Evolutionary conservation across 2,329 filamentous ascomycete genomes (phyloP).

Genomic region (Cryphonectria nitschkei): DNA sequence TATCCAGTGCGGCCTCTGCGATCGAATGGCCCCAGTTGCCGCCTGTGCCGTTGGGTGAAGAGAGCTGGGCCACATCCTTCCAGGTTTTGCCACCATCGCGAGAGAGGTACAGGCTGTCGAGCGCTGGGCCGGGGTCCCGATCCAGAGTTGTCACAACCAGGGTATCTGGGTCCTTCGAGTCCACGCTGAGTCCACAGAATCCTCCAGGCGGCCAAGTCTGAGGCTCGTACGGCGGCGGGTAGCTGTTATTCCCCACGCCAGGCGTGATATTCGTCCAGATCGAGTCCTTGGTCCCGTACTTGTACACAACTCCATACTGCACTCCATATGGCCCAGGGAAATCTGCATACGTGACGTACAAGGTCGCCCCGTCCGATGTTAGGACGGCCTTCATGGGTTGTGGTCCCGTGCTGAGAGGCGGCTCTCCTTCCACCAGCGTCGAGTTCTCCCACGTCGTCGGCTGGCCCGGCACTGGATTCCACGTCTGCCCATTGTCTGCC

Average conservation of each 20-base stretch:
- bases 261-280: conserved; percentile 20
- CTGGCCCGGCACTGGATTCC: conserved; percentile 12
- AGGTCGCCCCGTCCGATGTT: not conserved
- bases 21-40: conserved; percentile 22
- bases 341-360: conserved; percentile 20
- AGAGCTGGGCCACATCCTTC: conserved; percentile 18
- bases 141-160: conserved; percentile 17
- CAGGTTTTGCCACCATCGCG: conserved; percentile 10
- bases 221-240: conserved; percentile 12
- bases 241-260: conserved; percentile 17
- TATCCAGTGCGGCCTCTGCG: conserved; percentile 11
- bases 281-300: conserved; percentile 5
- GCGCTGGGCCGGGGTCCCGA: conserved; percentile 18
- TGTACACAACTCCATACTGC: conserved; percentile 23
- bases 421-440: conserved; percentile 2
- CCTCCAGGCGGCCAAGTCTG: conserved; percentile 13
- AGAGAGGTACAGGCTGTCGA: conserved; percentile 21
- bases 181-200: conserved; percentile 17
- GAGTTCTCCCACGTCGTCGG: conserved; percentile 14
- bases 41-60: conserved; percentile 9
- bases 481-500: conserved; percentile 4
- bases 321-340: conserved; percentile 17
- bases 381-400: conserved; percentile 21
- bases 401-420: conserved; percentile 13
- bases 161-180: conserved; percentile 7